phyloP scores from a whole-genome alignment of 768 basidiomycete genomes.

The Mycena chlorophos region DNA sequence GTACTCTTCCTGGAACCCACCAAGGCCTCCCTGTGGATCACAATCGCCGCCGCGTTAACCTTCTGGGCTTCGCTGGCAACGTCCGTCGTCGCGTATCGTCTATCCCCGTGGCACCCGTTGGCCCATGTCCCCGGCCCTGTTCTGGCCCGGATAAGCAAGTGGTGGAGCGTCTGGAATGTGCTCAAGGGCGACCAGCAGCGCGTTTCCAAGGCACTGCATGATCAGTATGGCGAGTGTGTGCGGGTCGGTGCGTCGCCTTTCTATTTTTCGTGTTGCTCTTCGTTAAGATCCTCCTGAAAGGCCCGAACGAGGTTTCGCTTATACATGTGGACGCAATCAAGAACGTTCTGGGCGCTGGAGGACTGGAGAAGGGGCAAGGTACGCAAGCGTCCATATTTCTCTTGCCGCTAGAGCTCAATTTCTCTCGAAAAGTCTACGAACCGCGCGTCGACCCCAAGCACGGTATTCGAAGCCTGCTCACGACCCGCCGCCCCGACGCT shows the following conservation, averaged over 20 bases:
- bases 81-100: not conserved
- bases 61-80: not conserved
- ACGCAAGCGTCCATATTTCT: not conserved
- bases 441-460: not conserved
- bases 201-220: not conserved
- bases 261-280: not conserved
- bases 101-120: not conserved
- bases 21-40: not conserved
- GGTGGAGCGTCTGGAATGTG: not conserved
- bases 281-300: not conserved
- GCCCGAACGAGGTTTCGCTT: not conserved
- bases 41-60: too few species aligned
- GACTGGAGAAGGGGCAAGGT: not conserved
- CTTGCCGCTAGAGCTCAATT: too few species aligned
- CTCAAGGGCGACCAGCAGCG: not conserved
- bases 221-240: not conserved
- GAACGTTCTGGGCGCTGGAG: not conserved
- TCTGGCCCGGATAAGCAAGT: not conserved
- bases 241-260: not conserved
- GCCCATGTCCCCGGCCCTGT: not conserved
- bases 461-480: not conserved
- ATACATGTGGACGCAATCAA: not conserved
- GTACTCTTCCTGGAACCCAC: not conserved
- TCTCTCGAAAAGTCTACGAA: not conserved
- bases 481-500: not conserved